Percentiles rank a stretch among this genome's conserved stretches.
Conservation (phyloP, 352 stramenopile genomes). For the Phytopythium aichiense region DNA sequence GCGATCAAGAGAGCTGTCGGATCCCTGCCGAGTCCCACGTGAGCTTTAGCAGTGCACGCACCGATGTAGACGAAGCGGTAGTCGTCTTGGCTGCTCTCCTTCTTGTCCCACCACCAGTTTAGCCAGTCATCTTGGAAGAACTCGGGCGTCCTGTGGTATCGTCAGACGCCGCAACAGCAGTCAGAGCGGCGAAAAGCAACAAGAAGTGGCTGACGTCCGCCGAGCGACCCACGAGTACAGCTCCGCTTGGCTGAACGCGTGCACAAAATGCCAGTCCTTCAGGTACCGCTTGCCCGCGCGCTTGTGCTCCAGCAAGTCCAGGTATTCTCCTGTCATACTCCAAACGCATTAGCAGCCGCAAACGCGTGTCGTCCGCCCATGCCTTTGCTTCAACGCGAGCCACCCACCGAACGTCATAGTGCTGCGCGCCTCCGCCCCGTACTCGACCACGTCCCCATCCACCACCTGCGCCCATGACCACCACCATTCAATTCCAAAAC, state of each 20-base stretch:
- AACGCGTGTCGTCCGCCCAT: no score
- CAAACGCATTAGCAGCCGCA: not conserved
- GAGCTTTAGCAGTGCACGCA: slow-evolving; percentile 7
- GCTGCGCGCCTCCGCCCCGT: slow-evolving; percentile 49
- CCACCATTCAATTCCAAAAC: slow-evolving; percentile 1
- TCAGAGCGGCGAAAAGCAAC: not conserved
- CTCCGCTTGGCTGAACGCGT: slow-evolving; percentile 35
- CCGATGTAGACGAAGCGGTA: slow-evolving; percentile 98
- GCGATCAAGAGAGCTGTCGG: not conserved
- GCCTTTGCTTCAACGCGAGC: not conserved
- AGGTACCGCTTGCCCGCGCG: slow-evolving; percentile 61
- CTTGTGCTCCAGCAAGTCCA: slow-evolving; percentile 45
- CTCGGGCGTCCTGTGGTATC: slow-evolving; percentile 57
- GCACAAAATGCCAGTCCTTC: slow-evolving; percentile 87
- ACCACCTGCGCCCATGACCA: slow-evolving; percentile 31
- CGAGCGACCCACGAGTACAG: slow-evolving; percentile 49
- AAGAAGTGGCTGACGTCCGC: not conserved
- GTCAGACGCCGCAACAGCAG: slow-evolving; percentile 14
- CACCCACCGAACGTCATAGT: slow-evolving; percentile 59
- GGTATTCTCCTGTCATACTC: slow-evolving; percentile 43
- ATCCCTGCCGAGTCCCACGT: not conserved
- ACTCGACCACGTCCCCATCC: slow-evolving; percentile 52
- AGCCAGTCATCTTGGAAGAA: slow-evolving; percentile 93
- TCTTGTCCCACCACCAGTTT: slow-evolving; percentile 87
- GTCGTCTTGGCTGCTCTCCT: slow-evolving; percentile 65